phyloP scores from a whole-genome alignment of 2,329 filamentous ascomycete genomes.

The Calonectria hongkongensis region DNA sequence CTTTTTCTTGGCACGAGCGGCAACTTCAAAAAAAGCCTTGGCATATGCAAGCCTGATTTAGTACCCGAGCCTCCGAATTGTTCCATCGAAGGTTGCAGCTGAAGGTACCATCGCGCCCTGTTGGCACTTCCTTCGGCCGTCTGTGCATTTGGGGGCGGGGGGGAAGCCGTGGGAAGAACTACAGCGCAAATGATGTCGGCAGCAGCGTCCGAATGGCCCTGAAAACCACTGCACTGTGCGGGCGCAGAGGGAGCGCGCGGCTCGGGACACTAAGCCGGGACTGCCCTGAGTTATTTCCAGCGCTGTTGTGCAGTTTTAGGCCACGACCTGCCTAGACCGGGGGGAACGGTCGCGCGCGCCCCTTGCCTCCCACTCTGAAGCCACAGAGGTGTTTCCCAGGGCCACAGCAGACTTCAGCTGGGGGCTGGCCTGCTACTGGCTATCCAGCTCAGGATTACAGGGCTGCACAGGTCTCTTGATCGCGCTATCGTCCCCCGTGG shows the following conservation, averaged over 20 bases:
- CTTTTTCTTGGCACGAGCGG: slow-evolving; percentile 56
- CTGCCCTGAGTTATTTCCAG: slow-evolving; percentile 16
- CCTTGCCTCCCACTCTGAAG: slow-evolving; percentile 12
- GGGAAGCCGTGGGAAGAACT: neutral
- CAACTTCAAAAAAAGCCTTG: slow-evolving; percentile 48
- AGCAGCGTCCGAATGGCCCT: neutral
- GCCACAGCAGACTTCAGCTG: slow-evolving; percentile 25
- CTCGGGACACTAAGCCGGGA: slow-evolving; percentile 2
- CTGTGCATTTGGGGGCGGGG: neutral
- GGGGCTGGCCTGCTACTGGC: slow-evolving; percentile 17
- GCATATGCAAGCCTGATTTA: slow-evolving; percentile 50
- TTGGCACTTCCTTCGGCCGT: neutral
- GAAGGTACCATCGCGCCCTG: slow-evolving; percentile 9
- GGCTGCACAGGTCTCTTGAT: slow-evolving; percentile 17
- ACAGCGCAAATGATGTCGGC: neutral
- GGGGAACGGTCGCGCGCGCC: slow-evolving; percentile 16
- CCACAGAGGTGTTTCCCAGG: neutral
- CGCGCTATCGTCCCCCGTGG: slow-evolving; percentile 39
- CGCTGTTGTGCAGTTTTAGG: neutral
- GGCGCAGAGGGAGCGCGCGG: neutral
- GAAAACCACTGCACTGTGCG: too few relatives aligned
- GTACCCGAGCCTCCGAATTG: slow-evolving; percentile 20
- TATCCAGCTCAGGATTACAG: slow-evolving; percentile 8
- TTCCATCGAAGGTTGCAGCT: slow-evolving; percentile 17
- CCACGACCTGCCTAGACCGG: slow-evolving; percentile 13